Conservation (phyloP, 345 rosid genomes). For the Acer negundo region DNA sequence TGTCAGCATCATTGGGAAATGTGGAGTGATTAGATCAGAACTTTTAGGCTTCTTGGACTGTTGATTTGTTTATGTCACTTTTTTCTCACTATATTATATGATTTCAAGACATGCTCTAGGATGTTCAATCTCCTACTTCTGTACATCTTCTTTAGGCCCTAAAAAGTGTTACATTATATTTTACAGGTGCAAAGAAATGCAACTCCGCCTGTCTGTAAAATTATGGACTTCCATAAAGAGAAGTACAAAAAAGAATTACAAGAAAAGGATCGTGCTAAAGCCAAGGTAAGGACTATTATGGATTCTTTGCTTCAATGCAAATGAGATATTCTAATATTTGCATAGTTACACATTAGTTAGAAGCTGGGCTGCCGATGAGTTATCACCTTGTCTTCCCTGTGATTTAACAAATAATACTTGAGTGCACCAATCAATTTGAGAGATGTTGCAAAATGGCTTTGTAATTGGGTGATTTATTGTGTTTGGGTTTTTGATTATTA, state of each 20-base stretch:
- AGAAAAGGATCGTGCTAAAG: constrained; percentile 60
- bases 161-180: not conserved
- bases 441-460: not conserved
- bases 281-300: constrained; percentile 39
- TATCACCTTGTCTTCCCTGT: not conserved
- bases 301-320: constrained; percentile 5
- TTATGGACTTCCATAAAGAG: constrained; percentile 55
- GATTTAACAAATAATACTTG: not conserved
- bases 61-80: not conserved
- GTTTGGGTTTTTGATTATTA: too few relatives aligned
- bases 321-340: not conserved
- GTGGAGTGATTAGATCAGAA: not conserved
- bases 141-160: not conserved
- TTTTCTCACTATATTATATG: not conserved
- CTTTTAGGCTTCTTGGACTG: not conserved
- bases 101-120: not conserved
- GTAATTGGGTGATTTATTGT: too few relatives aligned
- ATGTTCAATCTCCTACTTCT: not conserved
- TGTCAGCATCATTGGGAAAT: not conserved
- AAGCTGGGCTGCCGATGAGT: not conserved
- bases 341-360: not conserved
- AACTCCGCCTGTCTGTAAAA: constrained; percentile 66
- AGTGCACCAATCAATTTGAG: not conserved
- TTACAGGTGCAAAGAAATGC: constrained; percentile 50
- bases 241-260: constrained; percentile 30